Evolutionary conservation across 257 asterid species (phyloP), one percentile per base, ranked within the genome.

Genomic region (Rhazya stricta): DNA sequence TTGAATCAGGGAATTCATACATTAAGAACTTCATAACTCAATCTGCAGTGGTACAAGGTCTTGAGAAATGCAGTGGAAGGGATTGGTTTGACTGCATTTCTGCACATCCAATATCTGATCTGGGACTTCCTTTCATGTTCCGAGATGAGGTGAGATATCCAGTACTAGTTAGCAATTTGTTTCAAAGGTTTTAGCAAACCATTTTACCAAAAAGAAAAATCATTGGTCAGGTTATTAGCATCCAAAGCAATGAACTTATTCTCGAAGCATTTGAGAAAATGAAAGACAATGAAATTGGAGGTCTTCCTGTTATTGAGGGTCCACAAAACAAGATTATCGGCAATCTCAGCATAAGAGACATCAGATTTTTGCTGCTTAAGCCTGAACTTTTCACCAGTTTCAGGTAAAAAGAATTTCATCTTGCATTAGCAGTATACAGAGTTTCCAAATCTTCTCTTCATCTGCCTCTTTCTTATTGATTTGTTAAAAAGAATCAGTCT

Each of bases 41-140:
- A 71, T 94, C 99, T 18, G 97, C 99, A 1, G 88, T 94, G 3
- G 65, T 94, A 30, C 96, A 85, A 18, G 97, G 97, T 53, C 91
- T 91, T 37, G 88, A 86, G 37, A 78, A 87, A 67, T 91, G 97
- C 86, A 83, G 78, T 71, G 97, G 96, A 45, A 86, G 96, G 73
- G 97, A 90, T 77, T 91, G 97, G 97, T 90, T 91, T 53, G 93
- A 91, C 74, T 83, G 85, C 86, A 91, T 91, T 71, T 81, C 97
- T 8, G 76, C 82, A 36, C 79, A 83, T 72, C 87, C 96, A 9
- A 37, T 94, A 45, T 73, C 91, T 9, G 91, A 88, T 3, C 81
- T 94, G 25, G 98, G 98, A 27, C 97, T 94, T 71, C 97, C 98
- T 34, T 88, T 88, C 86, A 90, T 92, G 92, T 78, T 91, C 42